Base-by-base conservation (phyloP, 2,329 filamentous ascomycete genomes). In the Trichoderma guizhouense region DNA sequence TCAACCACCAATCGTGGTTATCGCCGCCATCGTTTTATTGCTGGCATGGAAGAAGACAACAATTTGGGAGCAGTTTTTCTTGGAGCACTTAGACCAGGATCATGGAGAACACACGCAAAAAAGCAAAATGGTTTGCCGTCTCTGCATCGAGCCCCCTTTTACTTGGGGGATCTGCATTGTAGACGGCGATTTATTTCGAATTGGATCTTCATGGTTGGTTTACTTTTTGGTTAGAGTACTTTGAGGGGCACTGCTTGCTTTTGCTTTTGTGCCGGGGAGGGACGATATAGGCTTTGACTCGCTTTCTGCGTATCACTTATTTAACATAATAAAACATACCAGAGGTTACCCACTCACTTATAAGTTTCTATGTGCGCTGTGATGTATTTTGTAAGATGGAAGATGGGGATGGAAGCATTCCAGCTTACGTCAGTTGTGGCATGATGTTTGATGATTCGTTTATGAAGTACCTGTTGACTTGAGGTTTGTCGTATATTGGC, bases 281-380 rank as follows among this genome's bases (percentile, higher is more conserved):
- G 77, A 78, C 76, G 79, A 81, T 77, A 74, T 77, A 77, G 79
- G 82, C 80, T 81, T 83, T 82, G 87, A 85, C 87, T 88, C 87
- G 87, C 88, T 89, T 87, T 89, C 87, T 90, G 88, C 81, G 88
- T 89, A 89, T 87, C 83, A 85, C 82, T 85, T 87, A 86, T 83
- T 75, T 79, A 74, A 79, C 73, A 78, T 79, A 81, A 79, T 77
- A 75, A 78, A 82, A 81, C 87, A 89, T 89, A 89, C 87, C 87
- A 90, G 88, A 89, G 87, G 86, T 88, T 89, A 90, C 88, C 88
- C 87, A 87, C 87, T 88, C 85, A 87, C 47, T 76, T 58, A 26
- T 9, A 5, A 0, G 24, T 69, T 51, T 36, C 12, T 7, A 7
- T n/a, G 36, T 60, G 39, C 47, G 34, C 12, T 43, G 30, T 57